Evolutionary conservation across 2,329 filamentous ascomycete species (phyloP).

Genomic region (Aspergillus quadrilineatus): DNA sequence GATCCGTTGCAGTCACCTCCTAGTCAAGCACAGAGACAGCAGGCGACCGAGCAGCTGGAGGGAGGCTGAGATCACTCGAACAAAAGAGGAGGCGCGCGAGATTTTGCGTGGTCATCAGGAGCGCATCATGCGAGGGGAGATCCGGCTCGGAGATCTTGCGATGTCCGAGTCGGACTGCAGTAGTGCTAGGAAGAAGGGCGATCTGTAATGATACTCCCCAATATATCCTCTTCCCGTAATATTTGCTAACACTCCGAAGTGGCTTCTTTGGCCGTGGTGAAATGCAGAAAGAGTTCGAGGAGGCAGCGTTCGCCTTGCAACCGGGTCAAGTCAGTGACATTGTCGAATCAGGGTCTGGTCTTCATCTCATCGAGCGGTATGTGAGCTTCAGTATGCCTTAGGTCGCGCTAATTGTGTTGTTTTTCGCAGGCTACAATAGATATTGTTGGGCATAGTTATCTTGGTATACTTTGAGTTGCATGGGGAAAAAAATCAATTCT

Average conservation of each 20-base stretch:
- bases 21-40: constrained; percentile 90
- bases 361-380: constrained; percentile 95
- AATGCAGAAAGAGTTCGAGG: constrained; percentile 99
- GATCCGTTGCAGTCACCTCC: constrained; percentile 87
- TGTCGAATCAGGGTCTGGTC: constrained; percentile 87
- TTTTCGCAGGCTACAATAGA: constrained; percentile 26
- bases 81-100: constrained; percentile 78
- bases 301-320: constrained; percentile 86
- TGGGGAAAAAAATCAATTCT: not conserved
- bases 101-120: constrained; percentile 75
- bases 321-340: constrained; percentile 82
- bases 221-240: not conserved
- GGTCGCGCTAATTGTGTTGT: not conserved
- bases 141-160: constrained; percentile 77
- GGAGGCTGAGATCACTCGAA: constrained; percentile 81
- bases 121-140: constrained; percentile 69
- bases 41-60: constrained; percentile 90
- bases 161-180: constrained; percentile 91
- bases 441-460: not conserved
- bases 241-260: constrained; percentile 39
- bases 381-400: constrained; percentile 20
- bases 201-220: constrained; percentile 56
- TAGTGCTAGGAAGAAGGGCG: constrained; percentile 88
- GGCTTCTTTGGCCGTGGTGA: constrained; percentile 92
- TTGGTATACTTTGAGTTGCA: not conserved